Evolutionary conservation across 768 basidiomycete genomes (phyloP), one percentile per base, ranked within the genome.

Genomic region (Termitomyces bulborhizus): DNA sequence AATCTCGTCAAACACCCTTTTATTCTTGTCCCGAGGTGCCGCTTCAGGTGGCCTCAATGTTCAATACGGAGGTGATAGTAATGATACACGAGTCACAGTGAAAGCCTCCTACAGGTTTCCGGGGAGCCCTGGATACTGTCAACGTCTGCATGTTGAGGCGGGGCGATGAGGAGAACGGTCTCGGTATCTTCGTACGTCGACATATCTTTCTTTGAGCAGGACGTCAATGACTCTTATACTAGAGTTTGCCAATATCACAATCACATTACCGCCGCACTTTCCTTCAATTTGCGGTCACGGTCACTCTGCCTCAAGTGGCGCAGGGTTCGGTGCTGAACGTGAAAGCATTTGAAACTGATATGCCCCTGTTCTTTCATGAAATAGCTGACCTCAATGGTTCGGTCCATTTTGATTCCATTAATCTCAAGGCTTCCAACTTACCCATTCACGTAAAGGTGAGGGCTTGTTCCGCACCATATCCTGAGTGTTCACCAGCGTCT

Each of bases 321-420:
- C 39, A 47, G 21, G 66, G 56, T 6, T 57, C 57, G 1, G 50
- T 68, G 26, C 60, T 79, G 16, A 51, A 60, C 3, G 64, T 83
- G 24, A 73, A 76, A 49, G 66, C 67, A 21, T 68, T 84, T 27
- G 71, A 76, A 54, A 80, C 79, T 1, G 62, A 71, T 41, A 53
- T 79, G 45, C 75, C 76, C 5, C 66, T 71, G 44, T 81, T 77
- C 55, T 36, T 51, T 7, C 76, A 82, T 42, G 49, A 62, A 9
- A 53, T 84, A 12, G 69, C 62, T 16, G 68, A 71, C 18, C 63
- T 81, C 12, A 65, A 63, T 4, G 61, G 69, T 4, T 57, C 61
- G 3, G 68, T 78, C 12, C 45, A 70, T 8, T 83, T 85, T 53
- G 67, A 74, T 6, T 57, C 51, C 0, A 51, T 84, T 26, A 56